Percentiles rank a stretch among this genome's conserved stretches.
Conservation (phyloP, 1,284 basidiomycete genomes). For the Apiotrichum siamense region DNA sequence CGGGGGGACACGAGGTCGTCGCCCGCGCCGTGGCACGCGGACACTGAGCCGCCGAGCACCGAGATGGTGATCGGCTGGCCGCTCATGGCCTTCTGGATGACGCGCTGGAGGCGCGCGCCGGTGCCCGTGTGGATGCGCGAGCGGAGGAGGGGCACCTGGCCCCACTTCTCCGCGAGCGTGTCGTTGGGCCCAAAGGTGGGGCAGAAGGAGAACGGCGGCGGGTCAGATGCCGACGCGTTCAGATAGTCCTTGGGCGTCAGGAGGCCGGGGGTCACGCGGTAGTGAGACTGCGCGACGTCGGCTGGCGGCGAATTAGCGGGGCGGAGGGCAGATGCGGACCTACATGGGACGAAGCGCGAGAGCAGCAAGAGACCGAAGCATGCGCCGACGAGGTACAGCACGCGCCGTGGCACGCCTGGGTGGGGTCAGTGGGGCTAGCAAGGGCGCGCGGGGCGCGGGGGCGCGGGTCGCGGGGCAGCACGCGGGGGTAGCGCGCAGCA, state of each 20-base stretch:
- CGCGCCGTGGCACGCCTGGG: slow-evolving; percentile 49
- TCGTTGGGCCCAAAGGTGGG: slow-evolving; percentile 78
- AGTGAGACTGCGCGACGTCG: slow-evolving; percentile 5
- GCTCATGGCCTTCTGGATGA: slow-evolving; percentile 75
- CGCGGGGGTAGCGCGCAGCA: no score
- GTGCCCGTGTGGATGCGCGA: slow-evolving; percentile 73
- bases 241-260: slow-evolving; percentile 41
- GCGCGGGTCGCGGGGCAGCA: no score
- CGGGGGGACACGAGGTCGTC: slow-evolving; percentile 76
- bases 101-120: slow-evolving; percentile 70
- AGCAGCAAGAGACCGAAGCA: slow-evolving; percentile 59
- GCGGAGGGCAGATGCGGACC: slow-evolving; percentile 6
- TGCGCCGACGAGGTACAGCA: slow-evolving; percentile 61
- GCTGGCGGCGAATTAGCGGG: neutral
- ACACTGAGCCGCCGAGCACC: slow-evolving; percentile 83
- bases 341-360: slow-evolving; percentile 57
- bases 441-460: no score
- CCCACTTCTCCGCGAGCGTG: slow-evolving; percentile 68
- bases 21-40: slow-evolving; percentile 86
- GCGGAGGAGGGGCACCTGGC: slow-evolving; percentile 65
- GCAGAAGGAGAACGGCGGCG: slow-evolving; percentile 82
- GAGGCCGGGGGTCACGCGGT: slow-evolving; percentile 11
- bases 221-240: slow-evolving; percentile 51
- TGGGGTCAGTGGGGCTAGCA: neutral
- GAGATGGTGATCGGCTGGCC: slow-evolving; percentile 86